Evolutionary conservation across 306 rosid species (phyloP).

Genomic region (Mimosa bimucronata): DNA sequence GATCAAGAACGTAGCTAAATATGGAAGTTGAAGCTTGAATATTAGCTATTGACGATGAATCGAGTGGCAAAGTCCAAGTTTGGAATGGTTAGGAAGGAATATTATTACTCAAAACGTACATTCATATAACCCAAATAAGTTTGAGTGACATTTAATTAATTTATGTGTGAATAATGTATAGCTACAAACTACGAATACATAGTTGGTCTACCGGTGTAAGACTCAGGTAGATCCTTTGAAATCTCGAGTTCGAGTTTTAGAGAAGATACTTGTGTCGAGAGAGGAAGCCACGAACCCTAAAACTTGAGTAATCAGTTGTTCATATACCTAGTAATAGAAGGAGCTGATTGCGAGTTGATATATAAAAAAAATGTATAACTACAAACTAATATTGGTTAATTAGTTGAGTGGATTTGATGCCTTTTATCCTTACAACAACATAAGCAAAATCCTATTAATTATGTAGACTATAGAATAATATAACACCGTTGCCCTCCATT

Average conservation of each 20-base stretch:
- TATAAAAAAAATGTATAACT: too few relatives aligned
- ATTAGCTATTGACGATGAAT: background rate
- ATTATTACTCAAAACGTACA: background rate
- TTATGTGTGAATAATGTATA: background rate
- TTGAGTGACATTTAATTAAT: background rate
- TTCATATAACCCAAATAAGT: background rate
- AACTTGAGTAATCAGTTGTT: too few relatives aligned
- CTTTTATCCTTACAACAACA: background rate
- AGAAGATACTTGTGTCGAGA: too few relatives aligned
- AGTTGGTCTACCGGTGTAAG: too few relatives aligned
- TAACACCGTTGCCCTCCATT: too few relatives aligned
- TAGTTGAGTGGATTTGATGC: background rate
- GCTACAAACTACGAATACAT: background rate
- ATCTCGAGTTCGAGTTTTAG: too few relatives aligned
- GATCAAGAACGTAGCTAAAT: conserved; percentile 17
- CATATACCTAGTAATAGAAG: too few relatives aligned
- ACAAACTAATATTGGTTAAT: background rate
- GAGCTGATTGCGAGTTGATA: too few relatives aligned
- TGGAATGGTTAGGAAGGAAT: background rate
- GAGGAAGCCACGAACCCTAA: too few relatives aligned
- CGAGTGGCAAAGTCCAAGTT: conserved; percentile 17
- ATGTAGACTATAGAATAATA: too few relatives aligned
- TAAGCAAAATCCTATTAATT: background rate
- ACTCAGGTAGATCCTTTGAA: too few relatives aligned
- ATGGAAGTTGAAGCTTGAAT: conserved; percentile 13